These are phyloP conservation scores for Gamarada debralockiae DNA, from an alignment of 495 filamentous ascomycete genomes.

Conservation along the genomic window DNA sequence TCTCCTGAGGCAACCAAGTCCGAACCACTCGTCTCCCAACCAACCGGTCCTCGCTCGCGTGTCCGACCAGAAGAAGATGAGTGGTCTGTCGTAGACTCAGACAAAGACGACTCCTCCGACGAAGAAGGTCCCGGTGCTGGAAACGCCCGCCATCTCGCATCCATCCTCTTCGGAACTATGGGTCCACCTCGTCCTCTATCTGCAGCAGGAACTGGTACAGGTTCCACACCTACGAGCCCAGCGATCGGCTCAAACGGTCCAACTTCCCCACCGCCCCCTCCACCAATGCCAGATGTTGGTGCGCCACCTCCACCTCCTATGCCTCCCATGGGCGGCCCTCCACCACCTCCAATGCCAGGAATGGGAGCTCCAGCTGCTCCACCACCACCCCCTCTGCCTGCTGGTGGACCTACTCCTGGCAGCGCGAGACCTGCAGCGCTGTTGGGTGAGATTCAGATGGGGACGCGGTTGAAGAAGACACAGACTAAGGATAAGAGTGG, in stretches of 20 bases:
- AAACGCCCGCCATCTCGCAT: conserved; percentile 86
- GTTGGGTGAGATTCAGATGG: conserved; percentile 75
- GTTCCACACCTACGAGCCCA: conserved; percentile 40
- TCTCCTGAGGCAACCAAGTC: conserved; percentile 3
- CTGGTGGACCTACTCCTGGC: conserved; percentile 27
- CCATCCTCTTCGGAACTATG: conserved; percentile 96
- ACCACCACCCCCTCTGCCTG: conserved; percentile 36
- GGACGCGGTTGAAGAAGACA: conserved; percentile 73
- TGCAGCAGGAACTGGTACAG: conserved; percentile 74
- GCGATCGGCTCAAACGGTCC: conserved; percentile 23
- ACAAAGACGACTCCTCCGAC: conserved; percentile 63
- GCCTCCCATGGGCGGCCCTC: conserved; percentile 30
- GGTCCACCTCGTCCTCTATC: conserved; percentile 86
- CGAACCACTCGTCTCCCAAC: conserved; percentile 16
- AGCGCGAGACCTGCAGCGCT: conserved; percentile 56
- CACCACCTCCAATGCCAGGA: conserved; percentile 52
- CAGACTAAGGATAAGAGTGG: conserved; percentile 80
- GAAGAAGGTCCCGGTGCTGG: conserved; percentile 71
- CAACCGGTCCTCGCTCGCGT: conserved; percentile 41
- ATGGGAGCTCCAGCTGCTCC: conserved; percentile 37
- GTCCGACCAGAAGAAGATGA: conserved; percentile 74
- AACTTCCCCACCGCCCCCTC: conserved; percentile 33
- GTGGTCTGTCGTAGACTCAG: conserved; percentile 82
- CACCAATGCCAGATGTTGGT: conserved; percentile 49
- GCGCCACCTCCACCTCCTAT: conserved; percentile 37